phyloP scores from a whole-genome alignment of 257 asterid species.

The Solanum acaule region DNA sequence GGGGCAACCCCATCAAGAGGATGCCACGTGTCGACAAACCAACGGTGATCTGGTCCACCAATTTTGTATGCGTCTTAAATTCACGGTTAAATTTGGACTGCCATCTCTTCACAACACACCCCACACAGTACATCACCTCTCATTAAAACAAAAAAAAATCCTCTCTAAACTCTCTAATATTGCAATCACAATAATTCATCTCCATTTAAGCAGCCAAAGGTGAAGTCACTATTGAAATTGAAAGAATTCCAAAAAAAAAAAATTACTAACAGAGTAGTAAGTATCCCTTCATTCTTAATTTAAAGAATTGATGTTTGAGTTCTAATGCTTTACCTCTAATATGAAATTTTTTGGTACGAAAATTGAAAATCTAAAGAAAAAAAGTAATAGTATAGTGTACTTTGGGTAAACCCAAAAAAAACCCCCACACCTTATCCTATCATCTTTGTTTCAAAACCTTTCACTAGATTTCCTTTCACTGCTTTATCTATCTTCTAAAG shows the following conservation, averaged over 20 bases:
- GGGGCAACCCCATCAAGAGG: background rate
- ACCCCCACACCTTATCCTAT: constrained; percentile 45
- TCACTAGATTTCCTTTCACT: constrained; percentile 26
- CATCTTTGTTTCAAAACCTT: constrained; percentile 23
- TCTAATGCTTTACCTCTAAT: background rate
- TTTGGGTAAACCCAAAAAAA: constrained; percentile 17
- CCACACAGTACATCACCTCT: background rate
- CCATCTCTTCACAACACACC: constrained; percentile 13
- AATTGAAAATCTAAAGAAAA: background rate
- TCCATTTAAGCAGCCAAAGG: constrained; percentile 25
- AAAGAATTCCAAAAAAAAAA: background rate
- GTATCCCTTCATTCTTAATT: background rate
- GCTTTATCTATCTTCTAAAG: constrained; percentile 2
- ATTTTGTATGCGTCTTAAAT: constrained; percentile 25
- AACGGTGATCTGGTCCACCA: constrained; percentile 26
- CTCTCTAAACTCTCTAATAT: constrained; percentile 7
- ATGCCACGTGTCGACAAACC: constrained; percentile 31
- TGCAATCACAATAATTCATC: background rate
- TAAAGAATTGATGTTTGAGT: background rate
- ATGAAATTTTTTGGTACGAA: no score
- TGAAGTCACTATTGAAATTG: constrained; percentile 25
- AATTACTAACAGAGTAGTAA: background rate
- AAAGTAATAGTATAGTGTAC: background rate
- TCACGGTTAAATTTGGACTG: constrained; percentile 19
- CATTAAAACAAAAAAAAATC: background rate